Percentiles rank a stretch among this genome's conserved stretches.
phyloP scores from a whole-genome alignment of 176 grass and related monocot species.

The Chloris gayana region DNA sequence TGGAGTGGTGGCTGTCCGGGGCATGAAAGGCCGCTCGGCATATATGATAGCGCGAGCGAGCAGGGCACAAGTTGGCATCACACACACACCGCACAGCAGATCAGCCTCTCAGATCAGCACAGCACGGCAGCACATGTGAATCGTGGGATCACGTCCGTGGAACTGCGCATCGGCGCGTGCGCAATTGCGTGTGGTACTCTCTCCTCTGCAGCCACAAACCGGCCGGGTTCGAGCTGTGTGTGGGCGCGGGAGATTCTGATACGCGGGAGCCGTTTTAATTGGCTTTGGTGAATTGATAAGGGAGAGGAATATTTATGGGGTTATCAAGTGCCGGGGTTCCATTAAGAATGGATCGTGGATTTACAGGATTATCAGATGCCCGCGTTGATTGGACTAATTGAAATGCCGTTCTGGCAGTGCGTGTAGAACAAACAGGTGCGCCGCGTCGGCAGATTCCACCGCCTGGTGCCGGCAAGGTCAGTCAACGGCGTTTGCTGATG shows the following conservation, averaged over 20 bases:
- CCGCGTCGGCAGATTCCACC: too few relatives aligned
- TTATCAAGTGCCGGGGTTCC: neutral
- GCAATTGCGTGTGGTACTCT: neutral
- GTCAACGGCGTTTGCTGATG: neutral
- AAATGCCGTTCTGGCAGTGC: neutral
- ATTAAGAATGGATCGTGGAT: neutral
- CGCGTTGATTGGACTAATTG: neutral
- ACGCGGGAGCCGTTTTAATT: neutral
- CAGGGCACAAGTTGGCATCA: neutral
- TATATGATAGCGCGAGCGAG: constrained; percentile 14
- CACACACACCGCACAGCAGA: neutral
- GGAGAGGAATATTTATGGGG: neutral
- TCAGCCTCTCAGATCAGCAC: neutral
- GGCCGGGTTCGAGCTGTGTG: neutral
- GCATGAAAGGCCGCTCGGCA: neutral
- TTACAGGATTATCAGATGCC: neutral
- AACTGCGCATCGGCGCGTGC: neutral
- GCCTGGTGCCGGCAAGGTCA: neutral
- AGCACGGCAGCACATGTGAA: neutral
- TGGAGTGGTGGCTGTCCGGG: neutral
- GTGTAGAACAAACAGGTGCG: neutral
- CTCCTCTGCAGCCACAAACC: neutral
- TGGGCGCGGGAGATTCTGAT: neutral
- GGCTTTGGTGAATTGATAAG: neutral
- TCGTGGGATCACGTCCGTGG: neutral